Evolutionary conservation across 2,329 filamentous ascomycete species (phyloP).

Genomic region (Penicillium sp.): DNA sequence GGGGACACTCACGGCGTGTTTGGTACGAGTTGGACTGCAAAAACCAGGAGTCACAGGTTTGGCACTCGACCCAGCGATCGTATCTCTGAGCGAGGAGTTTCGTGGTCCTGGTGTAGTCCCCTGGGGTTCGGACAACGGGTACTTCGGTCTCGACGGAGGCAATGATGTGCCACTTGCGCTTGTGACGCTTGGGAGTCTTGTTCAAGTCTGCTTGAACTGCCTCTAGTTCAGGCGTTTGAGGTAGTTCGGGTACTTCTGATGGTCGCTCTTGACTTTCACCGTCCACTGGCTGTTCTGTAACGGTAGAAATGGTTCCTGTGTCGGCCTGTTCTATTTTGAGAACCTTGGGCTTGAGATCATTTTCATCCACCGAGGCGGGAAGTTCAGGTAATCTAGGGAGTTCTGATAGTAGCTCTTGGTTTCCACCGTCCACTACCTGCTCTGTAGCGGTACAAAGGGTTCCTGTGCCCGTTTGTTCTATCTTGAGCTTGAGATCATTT

Average conservation of each 20-base stretch:
- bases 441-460: not conserved
- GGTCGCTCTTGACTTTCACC: no score
- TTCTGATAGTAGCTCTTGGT: no score
- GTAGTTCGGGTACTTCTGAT: no score
- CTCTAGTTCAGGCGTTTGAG: constrained; percentile 18
- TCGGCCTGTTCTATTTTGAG: constrained; percentile 22
- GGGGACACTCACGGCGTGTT: constrained; percentile 77
- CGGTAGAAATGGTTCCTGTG: constrained; percentile 4
- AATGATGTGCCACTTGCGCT: constrained; percentile 29
- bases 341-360: constrained; percentile 16
- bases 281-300: no score
- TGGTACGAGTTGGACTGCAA: constrained; percentile 85
- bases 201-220: constrained; percentile 17
- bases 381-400: not conserved
- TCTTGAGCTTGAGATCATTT: constrained; percentile 12
- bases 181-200: constrained; percentile 21
- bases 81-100: constrained; percentile 70
- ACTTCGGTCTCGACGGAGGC: constrained; percentile 38
- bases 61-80: constrained; percentile 82
- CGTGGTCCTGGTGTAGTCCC: constrained; percentile 78
- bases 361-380: constrained; percentile 35
- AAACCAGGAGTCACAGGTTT: constrained; percentile 73
- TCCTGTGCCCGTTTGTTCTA: constrained; percentile 22
- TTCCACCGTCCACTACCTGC: no score
- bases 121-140: constrained; percentile 52